phyloP scores from a whole-genome alignment of 768 basidiomycete species.

The Collybia mongolica region DNA sequence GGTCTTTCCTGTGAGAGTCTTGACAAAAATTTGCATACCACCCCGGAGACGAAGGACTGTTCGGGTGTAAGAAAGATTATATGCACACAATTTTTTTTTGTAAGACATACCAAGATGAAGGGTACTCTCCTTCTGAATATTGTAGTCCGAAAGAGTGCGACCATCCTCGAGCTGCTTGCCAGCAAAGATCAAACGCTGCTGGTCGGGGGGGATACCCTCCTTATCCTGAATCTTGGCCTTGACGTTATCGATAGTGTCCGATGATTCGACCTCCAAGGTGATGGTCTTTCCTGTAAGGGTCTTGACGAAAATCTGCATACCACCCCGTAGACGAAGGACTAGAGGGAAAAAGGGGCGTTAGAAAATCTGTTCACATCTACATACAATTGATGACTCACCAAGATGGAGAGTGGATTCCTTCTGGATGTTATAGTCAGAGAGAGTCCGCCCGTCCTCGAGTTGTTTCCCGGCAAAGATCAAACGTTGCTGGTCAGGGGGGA shows the following conservation, averaged over 20 bases:
- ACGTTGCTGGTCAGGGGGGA: constrained; percentile 18
- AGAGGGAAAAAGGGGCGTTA: background rate
- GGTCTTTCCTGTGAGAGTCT: constrained; percentile 19
- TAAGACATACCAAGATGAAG: constrained; percentile 43
- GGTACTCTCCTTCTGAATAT: constrained; percentile 57
- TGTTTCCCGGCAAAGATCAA: constrained; percentile 28
- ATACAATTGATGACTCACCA: constrained; percentile 7
- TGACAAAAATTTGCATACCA: constrained; percentile 26
- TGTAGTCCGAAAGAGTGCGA: constrained; percentile 38
- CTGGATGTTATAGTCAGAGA: constrained; percentile 35
- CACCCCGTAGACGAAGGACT: constrained; percentile 34
- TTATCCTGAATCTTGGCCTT: constrained; percentile 22
- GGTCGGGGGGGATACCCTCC: constrained; percentile 20
- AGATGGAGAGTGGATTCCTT: constrained; percentile 69
- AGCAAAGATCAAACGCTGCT: constrained; percentile 20
- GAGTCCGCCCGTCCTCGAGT: constrained; percentile 35
- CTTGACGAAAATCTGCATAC: constrained; percentile 9
- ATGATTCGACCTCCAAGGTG: constrained; percentile 20
- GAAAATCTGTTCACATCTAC: constrained; percentile 33
- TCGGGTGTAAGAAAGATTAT: background rate
- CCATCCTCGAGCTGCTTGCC: constrained; percentile 38
- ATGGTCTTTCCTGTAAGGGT: constrained; percentile 4
- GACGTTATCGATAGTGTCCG: constrained; percentile 20
- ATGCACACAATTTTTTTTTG: no score
- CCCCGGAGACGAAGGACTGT: constrained; percentile 32